Percentiles rank a stretch among this genome's conserved stretches.
These are phyloP conservation scores for Lycium ferocissimum DNA, from an alignment of 257 asterid species.

Conservation along the genomic window DNA sequence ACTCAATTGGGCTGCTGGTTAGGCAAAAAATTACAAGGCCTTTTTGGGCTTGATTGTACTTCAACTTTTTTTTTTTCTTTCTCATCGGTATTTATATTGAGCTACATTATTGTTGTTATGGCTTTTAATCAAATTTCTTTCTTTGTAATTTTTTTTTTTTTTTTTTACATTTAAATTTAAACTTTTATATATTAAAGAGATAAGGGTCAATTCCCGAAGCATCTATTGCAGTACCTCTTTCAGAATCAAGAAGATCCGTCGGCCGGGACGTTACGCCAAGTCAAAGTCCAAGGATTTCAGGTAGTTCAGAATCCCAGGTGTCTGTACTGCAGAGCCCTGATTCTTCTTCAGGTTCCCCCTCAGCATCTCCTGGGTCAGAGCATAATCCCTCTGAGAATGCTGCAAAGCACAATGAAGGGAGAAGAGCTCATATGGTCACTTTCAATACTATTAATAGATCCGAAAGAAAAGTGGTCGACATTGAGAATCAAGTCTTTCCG, in stretches of 20 bases:
- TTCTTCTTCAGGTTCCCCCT: constrained; percentile 67
- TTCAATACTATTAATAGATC: constrained; percentile 60
- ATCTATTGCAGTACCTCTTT: constrained; percentile 56
- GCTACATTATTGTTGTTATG: no score
- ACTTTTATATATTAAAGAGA: no score
- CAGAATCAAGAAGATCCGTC: constrained; percentile 61
- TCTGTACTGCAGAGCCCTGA: constrained; percentile 73
- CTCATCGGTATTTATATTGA: no score
- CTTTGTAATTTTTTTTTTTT: no score
- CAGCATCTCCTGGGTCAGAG: constrained; percentile 71
- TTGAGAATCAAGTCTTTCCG: constrained; percentile 66
- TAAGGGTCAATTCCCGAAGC: constrained; percentile 54
- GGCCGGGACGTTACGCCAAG: constrained; percentile 26
- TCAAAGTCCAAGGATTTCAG: constrained; percentile 70
- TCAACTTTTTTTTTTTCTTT: no score
- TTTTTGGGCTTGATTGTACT: no score
- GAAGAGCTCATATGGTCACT: constrained; percentile 71
- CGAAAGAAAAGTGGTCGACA: constrained; percentile 51
- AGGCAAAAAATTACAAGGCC: no score
- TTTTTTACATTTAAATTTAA: no score
- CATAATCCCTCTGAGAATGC: constrained; percentile 38
- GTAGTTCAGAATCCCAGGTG: constrained; percentile 78
- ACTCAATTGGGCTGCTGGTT: no score
- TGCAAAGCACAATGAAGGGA: constrained; percentile 41
- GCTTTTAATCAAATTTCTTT: no score